Percentiles rank a stretch among this genome's conserved stretches.
Conservation (phyloP, 1,284 basidiomycete genomes). For the Puccinia coronata region DNA sequence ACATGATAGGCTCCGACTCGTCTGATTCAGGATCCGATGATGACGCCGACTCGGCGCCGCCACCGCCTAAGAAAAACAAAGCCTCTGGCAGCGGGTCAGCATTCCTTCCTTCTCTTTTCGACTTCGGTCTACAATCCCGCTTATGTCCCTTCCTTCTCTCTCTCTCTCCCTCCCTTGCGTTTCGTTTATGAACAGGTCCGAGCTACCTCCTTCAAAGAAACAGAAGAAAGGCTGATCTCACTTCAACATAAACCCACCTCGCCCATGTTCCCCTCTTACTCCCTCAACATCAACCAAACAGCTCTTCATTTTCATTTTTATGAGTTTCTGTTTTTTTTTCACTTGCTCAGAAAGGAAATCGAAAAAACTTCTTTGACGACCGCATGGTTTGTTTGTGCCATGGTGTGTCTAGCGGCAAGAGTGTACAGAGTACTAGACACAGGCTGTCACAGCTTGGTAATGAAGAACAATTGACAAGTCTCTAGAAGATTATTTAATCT, state of each 20-base stretch:
- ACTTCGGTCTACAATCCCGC: not conserved
- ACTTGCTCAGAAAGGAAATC: too few relatives aligned
- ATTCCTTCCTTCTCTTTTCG: not conserved
- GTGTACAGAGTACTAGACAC: too few relatives aligned
- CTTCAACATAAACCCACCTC: not conserved
- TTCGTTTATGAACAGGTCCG: slow-evolving; percentile 1
- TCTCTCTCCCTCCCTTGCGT: too few relatives aligned
- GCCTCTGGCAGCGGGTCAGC: slow-evolving; percentile 4
- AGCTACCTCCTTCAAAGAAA: slow-evolving; percentile 18
- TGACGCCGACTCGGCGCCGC: not conserved
- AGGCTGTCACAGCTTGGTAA: too few relatives aligned
- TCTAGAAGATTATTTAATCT: too few relatives aligned
- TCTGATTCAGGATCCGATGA: not conserved
- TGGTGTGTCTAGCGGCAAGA: too few relatives aligned
- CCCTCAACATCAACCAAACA: not conserved
- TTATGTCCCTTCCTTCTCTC: not conserved
- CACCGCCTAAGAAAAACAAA: slow-evolving; percentile 16
- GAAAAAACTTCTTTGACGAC: too few relatives aligned
- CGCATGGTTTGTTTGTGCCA: too few relatives aligned
- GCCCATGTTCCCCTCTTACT: not conserved
- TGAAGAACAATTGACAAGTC: too few relatives aligned
- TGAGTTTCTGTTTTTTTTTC: too few relatives aligned
- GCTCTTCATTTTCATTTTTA: too few relatives aligned
- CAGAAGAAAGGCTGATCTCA: slow-evolving; percentile 3
- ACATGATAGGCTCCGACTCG: not conserved